Base-by-base conservation (phyloP, 164 flowering plant species). In the Tetracentron sinense region DNA sequence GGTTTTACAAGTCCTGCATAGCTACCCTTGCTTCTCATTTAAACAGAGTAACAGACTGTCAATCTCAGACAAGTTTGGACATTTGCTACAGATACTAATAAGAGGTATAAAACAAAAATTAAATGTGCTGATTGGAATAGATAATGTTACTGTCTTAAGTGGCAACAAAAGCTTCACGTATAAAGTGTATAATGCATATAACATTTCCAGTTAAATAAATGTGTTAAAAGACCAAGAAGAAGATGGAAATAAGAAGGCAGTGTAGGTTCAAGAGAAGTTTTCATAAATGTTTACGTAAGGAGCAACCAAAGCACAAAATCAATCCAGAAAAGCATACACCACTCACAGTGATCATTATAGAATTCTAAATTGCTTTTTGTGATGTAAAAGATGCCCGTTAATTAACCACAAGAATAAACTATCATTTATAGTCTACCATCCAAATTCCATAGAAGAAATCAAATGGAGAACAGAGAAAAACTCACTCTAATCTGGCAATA, bases 401-500 rank as follows among this genome's bases (percentile, higher is more conserved):
- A 49, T 38, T 38, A 16, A 38, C 1, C 5, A n/a, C n/a, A n/a
- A n/a, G n/a, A 7, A 49, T 49, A 49, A 49, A n/a, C 53, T 5
- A 49, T 8, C 23, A 49, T 20, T 22, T n/a, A 42, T 28, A 44
- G 51, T 60, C n/a, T n/a, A n/a, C n/a, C n/a, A n/a, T n/a, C n/a
- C n/a, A n/a, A n/a, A n/a, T n/a, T n/a, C n/a, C n/a, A n/a, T n/a
- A n/a, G n/a, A n/a, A n/a, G n/a, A n/a, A 42, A 42, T 10, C 14
- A 10, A 38, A 10, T 38, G 14, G 14, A 54, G 25, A 49, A 11
- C 8, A 25, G 25, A 26, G 8, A 3, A 54, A 22, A 77, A 67
- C 90, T 85, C 73, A 95, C 99, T 71, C 74, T 82, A 68, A 95
- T 84, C 64, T 81, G 86, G 74, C 94, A 90, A 69, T 79, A 82